These are phyloP conservation scores for Aspergillus hancockii DNA, from an alignment of 495 filamentous ascomycete genomes.

Conservation along the genomic window DNA sequence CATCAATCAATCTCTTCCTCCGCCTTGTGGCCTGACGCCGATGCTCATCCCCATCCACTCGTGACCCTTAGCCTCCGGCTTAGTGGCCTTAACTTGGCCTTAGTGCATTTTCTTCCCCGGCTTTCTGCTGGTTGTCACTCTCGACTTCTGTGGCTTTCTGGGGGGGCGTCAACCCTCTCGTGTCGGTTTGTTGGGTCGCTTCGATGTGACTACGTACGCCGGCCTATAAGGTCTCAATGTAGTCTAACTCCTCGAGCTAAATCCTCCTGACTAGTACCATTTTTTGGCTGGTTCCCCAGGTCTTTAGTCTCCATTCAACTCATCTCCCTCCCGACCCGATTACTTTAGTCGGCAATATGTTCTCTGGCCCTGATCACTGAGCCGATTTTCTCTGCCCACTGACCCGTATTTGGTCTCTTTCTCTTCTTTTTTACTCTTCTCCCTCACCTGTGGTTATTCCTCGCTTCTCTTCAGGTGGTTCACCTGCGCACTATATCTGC, in stretches of 20 bases:
- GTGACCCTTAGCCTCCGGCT: neutral
- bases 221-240: neutral
- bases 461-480: conserved; percentile 1
- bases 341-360: conserved; percentile 3
- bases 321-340: conserved; percentile 2
- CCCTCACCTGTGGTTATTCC: neutral
- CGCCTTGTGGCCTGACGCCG: neutral
- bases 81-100: neutral
- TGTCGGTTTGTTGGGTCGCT: neutral
- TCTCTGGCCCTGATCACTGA: neutral
- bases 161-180: neutral
- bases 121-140: neutral
- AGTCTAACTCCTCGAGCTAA: neutral
- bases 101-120: neutral
- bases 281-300: neutral
- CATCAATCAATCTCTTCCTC: neutral
- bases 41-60: neutral
- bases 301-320: neutral
- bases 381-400: conserved; percentile 5
- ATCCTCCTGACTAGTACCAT: neutral
- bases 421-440: neutral
- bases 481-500: conserved; percentile 1
- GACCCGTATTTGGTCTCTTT: conserved; percentile 3
- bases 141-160: neutral
- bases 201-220: neutral